Percentiles rank a stretch among this genome's conserved stretches.
Evolutionary conservation across 306 rosid species (phyloP).

Genomic region (Ziziphus jujuba): DNA sequence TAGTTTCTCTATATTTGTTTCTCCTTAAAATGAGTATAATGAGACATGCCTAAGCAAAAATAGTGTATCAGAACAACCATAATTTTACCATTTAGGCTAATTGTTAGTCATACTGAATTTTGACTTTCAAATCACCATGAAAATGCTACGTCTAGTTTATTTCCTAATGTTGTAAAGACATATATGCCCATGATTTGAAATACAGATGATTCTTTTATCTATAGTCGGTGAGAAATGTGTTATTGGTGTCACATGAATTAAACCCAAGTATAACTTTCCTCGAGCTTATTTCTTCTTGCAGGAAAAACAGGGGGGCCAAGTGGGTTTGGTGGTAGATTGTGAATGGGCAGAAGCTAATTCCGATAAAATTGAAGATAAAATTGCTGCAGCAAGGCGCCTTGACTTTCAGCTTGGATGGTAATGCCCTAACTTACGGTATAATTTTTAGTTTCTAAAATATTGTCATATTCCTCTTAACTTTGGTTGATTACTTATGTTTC

Average conservation of each 20-base stretch:
- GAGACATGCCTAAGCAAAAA: too few relatives aligned
- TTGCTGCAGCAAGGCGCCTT: slow-evolving; percentile 82
- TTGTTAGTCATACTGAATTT: too few relatives aligned
- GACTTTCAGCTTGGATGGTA: slow-evolving; percentile 97
- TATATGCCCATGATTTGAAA: too few relatives aligned
- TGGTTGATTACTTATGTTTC: not conserved
- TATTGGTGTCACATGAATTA: not conserved
- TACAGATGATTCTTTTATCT: too few relatives aligned
- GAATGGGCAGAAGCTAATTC: slow-evolving; percentile 97
- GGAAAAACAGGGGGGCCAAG: slow-evolving; percentile 83
- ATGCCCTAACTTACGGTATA: not conserved
- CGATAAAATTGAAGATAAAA: slow-evolving; percentile 61
- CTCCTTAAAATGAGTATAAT: too few relatives aligned
- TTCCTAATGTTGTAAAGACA: too few relatives aligned
- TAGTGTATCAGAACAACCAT: too few relatives aligned
- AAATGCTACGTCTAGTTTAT: too few relatives aligned
- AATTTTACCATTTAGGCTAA: too few relatives aligned
- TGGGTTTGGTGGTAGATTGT: slow-evolving; percentile 75
- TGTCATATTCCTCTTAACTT: not conserved
- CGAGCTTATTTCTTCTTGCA: slow-evolving; percentile 26
- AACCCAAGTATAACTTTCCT: not conserved
- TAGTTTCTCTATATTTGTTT: too few relatives aligned
- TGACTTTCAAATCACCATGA: too few relatives aligned
- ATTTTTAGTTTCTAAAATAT: too few relatives aligned
- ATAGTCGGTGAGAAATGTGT: not conserved